Base-by-base conservation (phyloP, 2,329 filamentous ascomycete species). In the Fusarium sp. region DNA sequence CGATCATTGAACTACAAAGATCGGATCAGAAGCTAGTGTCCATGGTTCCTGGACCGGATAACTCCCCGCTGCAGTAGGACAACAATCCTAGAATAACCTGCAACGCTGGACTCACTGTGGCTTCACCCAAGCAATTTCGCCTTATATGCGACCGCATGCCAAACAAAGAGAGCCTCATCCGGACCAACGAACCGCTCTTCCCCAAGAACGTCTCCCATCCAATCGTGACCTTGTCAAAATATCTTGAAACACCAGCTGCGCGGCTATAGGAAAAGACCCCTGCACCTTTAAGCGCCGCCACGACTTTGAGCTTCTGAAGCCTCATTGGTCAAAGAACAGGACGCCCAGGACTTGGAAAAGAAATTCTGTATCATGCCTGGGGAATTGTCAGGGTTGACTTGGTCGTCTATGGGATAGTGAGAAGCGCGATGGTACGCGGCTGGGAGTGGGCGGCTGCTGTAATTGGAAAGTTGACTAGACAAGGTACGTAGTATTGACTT, bases 51-150 rank as follows among this genome's bases (percentile, higher is more conserved):
- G 44, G 40, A 44, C 51, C 42, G 47, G 52, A 56, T 64, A 27
- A 66, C 14, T 55, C 58, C 34, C 60, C 42, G 65, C 43, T 56
- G 44, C 44, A 58, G 59, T 59, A 68, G 68, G 18, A 46, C 61
- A 52, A 47, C 43, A 32, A 61, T 66, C 45, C 32, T 10, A 53
- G 45, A 68, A 70, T 53, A 71, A 55, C 52, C 25, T 56, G 49
- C 53, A 45, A 65, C 54, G 54, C 47, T 66, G 47, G 63, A 42
- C 52, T 68, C 53, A 63, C 45, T 34, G 42, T 54, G 40, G 40
- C 51, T 52, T 69, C 54, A 64, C 44, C 51, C 44, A 49, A 7
- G 38, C 75, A 75, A 79, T 78, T 73, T 78, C 68, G 71, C 77
- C 77, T 51, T 70, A 25, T 56, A 62, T 76, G 76, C 76, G 66